phyloP scores from a whole-genome alignment of 352 stramenopile species.

The Globisporangium nagaii region DNA sequence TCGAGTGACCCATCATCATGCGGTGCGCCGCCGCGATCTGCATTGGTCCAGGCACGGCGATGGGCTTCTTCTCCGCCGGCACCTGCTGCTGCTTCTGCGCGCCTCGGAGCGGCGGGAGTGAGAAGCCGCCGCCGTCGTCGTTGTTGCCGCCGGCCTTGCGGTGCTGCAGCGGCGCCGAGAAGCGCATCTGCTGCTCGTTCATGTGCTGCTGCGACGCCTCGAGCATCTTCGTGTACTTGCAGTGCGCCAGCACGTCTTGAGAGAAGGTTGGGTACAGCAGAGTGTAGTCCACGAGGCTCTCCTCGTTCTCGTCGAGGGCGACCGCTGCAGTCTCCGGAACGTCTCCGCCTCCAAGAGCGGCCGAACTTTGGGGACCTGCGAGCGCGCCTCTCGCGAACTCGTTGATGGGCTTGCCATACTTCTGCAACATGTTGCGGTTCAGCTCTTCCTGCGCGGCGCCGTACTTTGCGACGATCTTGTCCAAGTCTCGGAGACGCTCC shows the following conservation, averaged over 20 bases:
- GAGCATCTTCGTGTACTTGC: slow-evolving; percentile 75
- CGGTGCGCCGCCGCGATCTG: slow-evolving; percentile 73
- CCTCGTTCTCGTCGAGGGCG: slow-evolving; percentile 18
- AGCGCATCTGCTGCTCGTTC: slow-evolving; percentile 76
- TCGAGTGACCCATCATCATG: slow-evolving; percentile 82
- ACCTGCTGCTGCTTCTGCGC: slow-evolving; percentile 38
- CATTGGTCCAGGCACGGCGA: slow-evolving; percentile 56
- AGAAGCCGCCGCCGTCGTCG: slow-evolving; percentile 21
- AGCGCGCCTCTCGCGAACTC: slow-evolving; percentile 24
- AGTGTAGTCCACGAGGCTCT: slow-evolving; percentile 60
- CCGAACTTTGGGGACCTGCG: not conserved
- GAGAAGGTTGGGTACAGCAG: slow-evolving; percentile 51
- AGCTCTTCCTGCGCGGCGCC: slow-evolving; percentile 51
- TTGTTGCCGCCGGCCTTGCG: slow-evolving; percentile 22
- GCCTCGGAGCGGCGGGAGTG: slow-evolving; percentile 49
- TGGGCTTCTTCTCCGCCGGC: slow-evolving; percentile 51
- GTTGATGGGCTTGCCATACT: slow-evolving; percentile 55
- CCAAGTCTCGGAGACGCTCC: slow-evolving; percentile 52
- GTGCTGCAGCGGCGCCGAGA: slow-evolving; percentile 73
- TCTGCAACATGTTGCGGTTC: slow-evolving; percentile 53
- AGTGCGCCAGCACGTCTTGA: slow-evolving; percentile 20
- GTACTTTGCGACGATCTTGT: slow-evolving; percentile 76
- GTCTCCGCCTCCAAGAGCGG: not conserved
- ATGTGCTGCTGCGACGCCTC: slow-evolving; percentile 76
- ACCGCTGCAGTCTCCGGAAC: not conserved